These are phyloP conservation scores for Graphium sp. DNA, from an alignment of 2,329 filamentous ascomycete species.

Conservation along the genomic window DNA sequence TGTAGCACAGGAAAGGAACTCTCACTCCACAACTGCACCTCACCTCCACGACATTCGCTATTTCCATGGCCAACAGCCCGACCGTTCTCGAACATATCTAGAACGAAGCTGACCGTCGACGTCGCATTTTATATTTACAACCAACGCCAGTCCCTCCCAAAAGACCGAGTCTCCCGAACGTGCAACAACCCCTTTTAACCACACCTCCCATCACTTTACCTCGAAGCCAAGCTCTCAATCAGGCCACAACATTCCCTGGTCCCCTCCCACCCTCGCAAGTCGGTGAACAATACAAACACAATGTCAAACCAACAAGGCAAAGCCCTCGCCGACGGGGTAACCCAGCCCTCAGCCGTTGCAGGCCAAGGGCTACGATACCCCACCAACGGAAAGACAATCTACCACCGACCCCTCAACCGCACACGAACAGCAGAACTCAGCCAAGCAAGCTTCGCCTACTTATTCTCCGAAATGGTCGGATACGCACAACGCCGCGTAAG, in stretches of 20 bases:
- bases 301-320: constrained; percentile 36
- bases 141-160: background rate
- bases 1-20: no score
- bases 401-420: constrained; percentile 86
- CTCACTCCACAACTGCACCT: no score
- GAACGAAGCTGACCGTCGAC: no score
- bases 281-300: constrained; percentile 2
- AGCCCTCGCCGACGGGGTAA: constrained; percentile 26
- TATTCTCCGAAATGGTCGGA: constrained; percentile 92
- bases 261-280: background rate
- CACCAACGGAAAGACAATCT: constrained; percentile 91
- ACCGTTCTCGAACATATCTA: no score
- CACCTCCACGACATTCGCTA: no score
- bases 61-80: no score
- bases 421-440: constrained; percentile 78
- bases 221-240: background rate
- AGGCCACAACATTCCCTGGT: background rate
- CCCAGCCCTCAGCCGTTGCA: no score
- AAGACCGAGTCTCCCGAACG: no score
- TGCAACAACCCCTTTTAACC: no score
- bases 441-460: constrained; percentile 84
- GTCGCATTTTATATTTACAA: no score
- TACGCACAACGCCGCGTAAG: constrained; percentile 86
- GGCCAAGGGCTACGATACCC: constrained; percentile 82
- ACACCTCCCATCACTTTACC: background rate